phyloP scores from a whole-genome alignment of 495 filamentous ascomycete species.

The Letharia columbiana region DNA sequence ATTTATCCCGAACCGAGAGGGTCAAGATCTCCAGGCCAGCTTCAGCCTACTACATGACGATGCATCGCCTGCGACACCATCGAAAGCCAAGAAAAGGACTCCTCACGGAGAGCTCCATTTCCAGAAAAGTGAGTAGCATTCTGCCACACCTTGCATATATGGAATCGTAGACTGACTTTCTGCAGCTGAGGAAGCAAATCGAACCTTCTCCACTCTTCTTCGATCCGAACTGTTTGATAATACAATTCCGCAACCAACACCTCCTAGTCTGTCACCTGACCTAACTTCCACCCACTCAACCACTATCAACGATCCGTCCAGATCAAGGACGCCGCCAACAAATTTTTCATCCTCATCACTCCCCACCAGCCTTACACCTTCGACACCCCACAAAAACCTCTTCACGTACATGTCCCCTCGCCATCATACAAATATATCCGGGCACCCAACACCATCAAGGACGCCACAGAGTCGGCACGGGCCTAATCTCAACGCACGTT shows the following conservation, averaged over 20 bases:
- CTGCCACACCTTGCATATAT: not conserved
- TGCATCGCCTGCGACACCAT: conserved; percentile 83
- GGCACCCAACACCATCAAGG: conserved; percentile 74
- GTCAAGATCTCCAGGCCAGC: conserved; percentile 85
- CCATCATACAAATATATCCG: conserved; percentile 52
- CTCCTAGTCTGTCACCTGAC: conserved; percentile 57
- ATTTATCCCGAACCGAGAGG: conserved; percentile 91
- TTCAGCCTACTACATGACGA: conserved; percentile 87
- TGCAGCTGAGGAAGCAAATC: conserved; percentile 89
- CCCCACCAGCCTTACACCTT: conserved; percentile 69
- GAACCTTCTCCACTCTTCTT: conserved; percentile 80
- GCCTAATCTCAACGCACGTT: conserved; percentile 73
- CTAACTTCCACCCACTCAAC: conserved; percentile 49
- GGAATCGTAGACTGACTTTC: conserved; percentile 34
- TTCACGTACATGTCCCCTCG: conserved; percentile 86
- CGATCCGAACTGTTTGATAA: conserved; percentile 85
- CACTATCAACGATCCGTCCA: conserved; percentile 56
- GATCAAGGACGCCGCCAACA: conserved; percentile 73
- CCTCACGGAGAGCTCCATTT: conserved; percentile 88
- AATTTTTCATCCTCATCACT: conserved; percentile 49
- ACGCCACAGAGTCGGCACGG: conserved; percentile 82
- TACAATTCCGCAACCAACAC: conserved; percentile 73
- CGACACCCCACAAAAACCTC: conserved; percentile 93
- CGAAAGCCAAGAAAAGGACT: conserved; percentile 70
- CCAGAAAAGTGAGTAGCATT: conserved; percentile 64